Conservation (phyloP, 495 filamentous ascomycete genomes). For the Saxophila tyrrhenica region DNA sequence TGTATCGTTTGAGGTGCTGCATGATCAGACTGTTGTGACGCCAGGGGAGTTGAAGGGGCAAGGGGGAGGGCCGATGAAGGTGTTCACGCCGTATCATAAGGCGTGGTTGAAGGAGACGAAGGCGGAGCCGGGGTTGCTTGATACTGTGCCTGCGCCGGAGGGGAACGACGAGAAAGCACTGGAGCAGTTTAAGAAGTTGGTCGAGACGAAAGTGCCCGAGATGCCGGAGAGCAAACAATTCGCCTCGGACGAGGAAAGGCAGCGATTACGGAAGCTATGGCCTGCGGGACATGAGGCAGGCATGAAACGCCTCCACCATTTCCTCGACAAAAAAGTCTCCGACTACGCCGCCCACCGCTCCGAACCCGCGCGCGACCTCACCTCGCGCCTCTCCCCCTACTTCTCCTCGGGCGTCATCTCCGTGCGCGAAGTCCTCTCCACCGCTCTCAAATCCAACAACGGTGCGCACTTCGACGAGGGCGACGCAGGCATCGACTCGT, state of each 20-base stretch:
- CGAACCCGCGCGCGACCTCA: slow-evolving; percentile 30
- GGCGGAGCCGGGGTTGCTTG: slow-evolving; percentile 24
- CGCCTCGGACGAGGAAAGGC: slow-evolving; percentile 25
- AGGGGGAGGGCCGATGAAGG: slow-evolving; percentile 32
- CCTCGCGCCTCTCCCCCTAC: slow-evolving; percentile 33
- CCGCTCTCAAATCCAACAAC: slow-evolving; percentile 21
- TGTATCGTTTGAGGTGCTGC: slow-evolving; percentile 21
- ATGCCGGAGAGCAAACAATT: slow-evolving; percentile 32
- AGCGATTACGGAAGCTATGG: slow-evolving; percentile 33
- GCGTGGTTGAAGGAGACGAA: slow-evolving; percentile 30
- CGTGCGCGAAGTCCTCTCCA: slow-evolving; percentile 31
- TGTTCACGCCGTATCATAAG: slow-evolving; percentile 35
- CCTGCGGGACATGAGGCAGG: slow-evolving; percentile 34
- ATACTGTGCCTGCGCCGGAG: slow-evolving; percentile 25
- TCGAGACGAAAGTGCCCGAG: slow-evolving; percentile 23
- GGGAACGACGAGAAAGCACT: slow-evolving; percentile 21
- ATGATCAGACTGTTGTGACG: slow-evolving; percentile 35
- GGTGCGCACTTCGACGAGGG: slow-evolving; percentile 25
- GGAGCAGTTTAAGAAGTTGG: slow-evolving; percentile 26
- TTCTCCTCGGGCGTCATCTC: slow-evolving; percentile 33
- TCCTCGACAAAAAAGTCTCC: slow-evolving; percentile 29
- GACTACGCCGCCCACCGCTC: slow-evolving; percentile 30
- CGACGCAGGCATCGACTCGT: slow-evolving; percentile 24
- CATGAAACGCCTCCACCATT: slow-evolving; percentile 29
- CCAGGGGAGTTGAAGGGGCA: slow-evolving; percentile 29